Base-by-base conservation (phyloP, 345 rosid species). In the Hibiscus mutabilis region DNA sequence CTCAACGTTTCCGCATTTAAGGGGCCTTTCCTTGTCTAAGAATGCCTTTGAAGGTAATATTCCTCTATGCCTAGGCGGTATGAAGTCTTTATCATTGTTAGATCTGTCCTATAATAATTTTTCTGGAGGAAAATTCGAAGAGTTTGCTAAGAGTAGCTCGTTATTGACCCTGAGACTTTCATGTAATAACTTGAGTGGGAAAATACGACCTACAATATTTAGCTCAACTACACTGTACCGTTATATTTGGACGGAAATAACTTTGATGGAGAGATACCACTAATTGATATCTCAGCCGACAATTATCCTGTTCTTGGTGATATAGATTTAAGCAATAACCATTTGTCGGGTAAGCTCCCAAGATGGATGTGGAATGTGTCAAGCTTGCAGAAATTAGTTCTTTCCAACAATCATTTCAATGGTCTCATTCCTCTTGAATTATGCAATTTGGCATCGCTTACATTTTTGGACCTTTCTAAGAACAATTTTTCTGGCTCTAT, bases 81-180 rank as follows among this genome's bases (percentile, higher is more conserved):
- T 74, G 66, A 60, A 21, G 4, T 0, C 1, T 1, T 2, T 74
- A 35, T 0, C 0, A 0, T 0, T 0, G 16, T 60, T 79, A 2
- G 83, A 79, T 18, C 47, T 82, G n/a, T 79, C 81, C 0, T 7
- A 56, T 49, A 82, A 82, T 55, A 3, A 5, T 0, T 67, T 82
- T 4, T 60, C 56, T 0, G 83, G 79, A 46, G 68, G 10, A 56
- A 11, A 74, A 3, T 79, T 78, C 0, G 42, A 60, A 16, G n/a
- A 21, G 2, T 25, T 77, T 2, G 29, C 60, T 51, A 7, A 2
- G 9, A 33, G 75, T 35, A 44, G 71, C 24, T 2, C 3, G 1
- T 14, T 3, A 2, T 0, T 22, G 7, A 0, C 0, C 1, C 68
- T 82, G 0, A 69, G 2, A 31, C 31, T 82, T 22, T 79, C 82